A percentile compares a stretch with the other conserved stretches of the same genome.
phyloP scores from a whole-genome alignment of 306 rosid species.

The Urtica urens region DNA sequence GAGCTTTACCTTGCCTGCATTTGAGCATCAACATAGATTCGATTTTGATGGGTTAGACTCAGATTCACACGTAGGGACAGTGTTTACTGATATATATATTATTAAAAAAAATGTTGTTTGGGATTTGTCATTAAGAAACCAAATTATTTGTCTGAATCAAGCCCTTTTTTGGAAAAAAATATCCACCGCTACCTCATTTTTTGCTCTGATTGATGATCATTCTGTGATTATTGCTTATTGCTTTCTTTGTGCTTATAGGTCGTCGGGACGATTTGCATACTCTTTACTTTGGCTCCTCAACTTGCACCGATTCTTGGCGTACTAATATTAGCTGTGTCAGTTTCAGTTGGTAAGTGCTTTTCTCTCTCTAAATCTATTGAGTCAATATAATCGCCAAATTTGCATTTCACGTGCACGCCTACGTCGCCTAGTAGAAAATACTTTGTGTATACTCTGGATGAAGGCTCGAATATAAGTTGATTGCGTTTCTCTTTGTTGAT shows the following conservation, averaged over 20 bases:
- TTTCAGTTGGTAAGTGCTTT: conserved; percentile 55
- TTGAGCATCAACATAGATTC: conserved; percentile 34
- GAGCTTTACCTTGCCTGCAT: conserved; percentile 75
- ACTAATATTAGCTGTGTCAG: conserved; percentile 60
- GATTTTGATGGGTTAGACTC: conserved; percentile 9
- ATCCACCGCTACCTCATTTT: conserved; percentile 11
- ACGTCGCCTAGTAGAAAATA: too few relatives aligned
- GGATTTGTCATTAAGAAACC: too few relatives aligned
- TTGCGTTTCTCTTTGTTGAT: neutral
- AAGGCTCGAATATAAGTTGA: neutral
- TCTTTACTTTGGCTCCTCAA: conserved; percentile 77
- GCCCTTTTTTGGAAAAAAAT: too few relatives aligned
- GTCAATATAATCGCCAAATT: neutral
- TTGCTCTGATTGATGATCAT: conserved; percentile 13
- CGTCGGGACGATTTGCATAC: conserved; percentile 66
- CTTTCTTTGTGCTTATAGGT: conserved; percentile 45
- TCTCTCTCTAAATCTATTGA: conserved; percentile 5
- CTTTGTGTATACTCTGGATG: conserved; percentile 1
- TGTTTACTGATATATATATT: too few relatives aligned
- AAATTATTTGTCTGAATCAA: too few relatives aligned
- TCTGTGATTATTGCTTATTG: conserved; percentile 10
- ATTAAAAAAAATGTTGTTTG: too few relatives aligned
- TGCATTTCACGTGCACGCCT: neutral
- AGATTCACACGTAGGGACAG: too few relatives aligned
- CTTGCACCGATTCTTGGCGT: conserved; percentile 81